These are phyloP conservation scores for Entonaema liquescens DNA, from an alignment of 495 filamentous ascomycete genomes.

Conservation along the genomic window DNA sequence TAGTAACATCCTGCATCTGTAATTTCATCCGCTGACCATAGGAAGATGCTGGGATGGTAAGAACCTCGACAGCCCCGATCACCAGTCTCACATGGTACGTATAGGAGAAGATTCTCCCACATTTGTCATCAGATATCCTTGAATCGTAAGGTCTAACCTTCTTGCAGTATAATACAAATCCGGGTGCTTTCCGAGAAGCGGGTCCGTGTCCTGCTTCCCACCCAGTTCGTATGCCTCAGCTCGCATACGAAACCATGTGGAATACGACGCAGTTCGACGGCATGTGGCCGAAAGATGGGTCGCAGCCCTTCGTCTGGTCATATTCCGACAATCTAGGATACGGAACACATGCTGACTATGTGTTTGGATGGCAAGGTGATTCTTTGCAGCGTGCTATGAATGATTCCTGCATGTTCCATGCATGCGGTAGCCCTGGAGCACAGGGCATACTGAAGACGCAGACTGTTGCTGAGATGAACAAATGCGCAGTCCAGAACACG, in stretches of 20 bases:
- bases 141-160: background rate
- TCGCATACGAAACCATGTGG: slow-evolving; percentile 63
- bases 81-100: slow-evolving; percentile 58
- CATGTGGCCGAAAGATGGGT: slow-evolving; percentile 56
- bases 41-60: slow-evolving; percentile 62
- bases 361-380: slow-evolving; percentile 59
- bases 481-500: slow-evolving; percentile 52
- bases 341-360: slow-evolving; percentile 57
- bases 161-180: slow-evolving; percentile 44
- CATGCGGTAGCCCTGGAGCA: slow-evolving; percentile 48
- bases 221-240: slow-evolving; percentile 57
- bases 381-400: slow-evolving; percentile 55
- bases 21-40: no score
- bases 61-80: slow-evolving; percentile 64
- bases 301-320: slow-evolving; percentile 57
- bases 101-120: no score
- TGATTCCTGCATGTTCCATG: slow-evolving; percentile 54
- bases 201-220: slow-evolving; percentile 58
- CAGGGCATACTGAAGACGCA: slow-evolving; percentile 54
- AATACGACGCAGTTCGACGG: slow-evolving; percentile 53
- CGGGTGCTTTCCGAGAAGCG: slow-evolving; percentile 49
- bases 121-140: background rate
- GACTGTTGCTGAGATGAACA: slow-evolving; percentile 52
- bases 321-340: slow-evolving; percentile 54
- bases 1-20: no score